Conservation (phyloP, 164 flowering plant genomes). For the Cinnamomum chago region DNA sequence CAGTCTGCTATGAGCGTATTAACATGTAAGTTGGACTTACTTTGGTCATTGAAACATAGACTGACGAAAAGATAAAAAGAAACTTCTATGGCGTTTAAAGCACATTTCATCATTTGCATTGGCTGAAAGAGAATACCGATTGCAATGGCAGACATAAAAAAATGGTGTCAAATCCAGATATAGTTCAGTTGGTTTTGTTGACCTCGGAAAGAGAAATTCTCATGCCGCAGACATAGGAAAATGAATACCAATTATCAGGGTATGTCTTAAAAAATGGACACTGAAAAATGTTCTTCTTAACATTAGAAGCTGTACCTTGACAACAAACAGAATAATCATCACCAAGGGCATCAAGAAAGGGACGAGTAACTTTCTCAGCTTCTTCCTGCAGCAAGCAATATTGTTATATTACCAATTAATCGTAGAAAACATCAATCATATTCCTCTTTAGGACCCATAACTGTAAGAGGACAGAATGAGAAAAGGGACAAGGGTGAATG, state of each 20-base stretch:
- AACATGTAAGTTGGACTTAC: no score
- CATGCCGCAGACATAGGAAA: not conserved
- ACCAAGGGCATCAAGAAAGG: slow-evolving; percentile 82
- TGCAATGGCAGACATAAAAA: not conserved
- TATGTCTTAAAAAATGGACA: not conserved
- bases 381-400: slow-evolving; percentile 40
- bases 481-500: not conserved
- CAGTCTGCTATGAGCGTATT: no score
- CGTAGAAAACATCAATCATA: not conserved
- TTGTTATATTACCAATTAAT: not conserved
- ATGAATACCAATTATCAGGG: not conserved
- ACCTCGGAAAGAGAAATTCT: not conserved
- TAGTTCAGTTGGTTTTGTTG: not conserved
- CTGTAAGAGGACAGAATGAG: not conserved
- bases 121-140: no score
- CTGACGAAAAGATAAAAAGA: no score
- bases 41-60: no score
- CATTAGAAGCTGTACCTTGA: slow-evolving; percentile 50
- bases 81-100: no score
- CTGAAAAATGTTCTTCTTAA: not conserved
- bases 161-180: no score
- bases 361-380: slow-evolving; percentile 58
- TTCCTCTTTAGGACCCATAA: not conserved
- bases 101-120: no score
- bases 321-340: slow-evolving; percentile 82